These are phyloP conservation scores for Puccinia triticina DNA, from an alignment of 1,284 basidiomycete genomes.

Conservation along the genomic window DNA sequence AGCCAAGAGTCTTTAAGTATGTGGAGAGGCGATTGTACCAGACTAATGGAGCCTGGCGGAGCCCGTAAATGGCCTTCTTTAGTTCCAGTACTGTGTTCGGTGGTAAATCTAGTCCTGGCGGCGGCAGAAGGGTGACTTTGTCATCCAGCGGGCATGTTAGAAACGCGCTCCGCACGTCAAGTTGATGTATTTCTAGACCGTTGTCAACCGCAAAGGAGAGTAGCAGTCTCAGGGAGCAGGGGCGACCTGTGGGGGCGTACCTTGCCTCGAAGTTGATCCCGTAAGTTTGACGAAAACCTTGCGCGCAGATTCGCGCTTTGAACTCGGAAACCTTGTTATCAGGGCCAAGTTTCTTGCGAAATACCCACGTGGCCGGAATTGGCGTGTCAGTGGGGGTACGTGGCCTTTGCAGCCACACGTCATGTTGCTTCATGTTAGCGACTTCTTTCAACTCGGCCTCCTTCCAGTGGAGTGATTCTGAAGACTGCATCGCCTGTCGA, in stretches of 20 bases:
- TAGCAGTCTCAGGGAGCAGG: background rate
- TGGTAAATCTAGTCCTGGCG: background rate
- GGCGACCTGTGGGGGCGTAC: no score
- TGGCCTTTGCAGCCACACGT: background rate
- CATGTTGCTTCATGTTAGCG: background rate
- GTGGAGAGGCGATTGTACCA: background rate
- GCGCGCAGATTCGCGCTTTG: no score
- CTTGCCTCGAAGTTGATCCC: no score
- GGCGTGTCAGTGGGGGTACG: background rate
- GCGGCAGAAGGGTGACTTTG: background rate
- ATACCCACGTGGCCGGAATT: background rate
- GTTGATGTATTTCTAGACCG: background rate
- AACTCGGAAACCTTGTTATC: background rate
- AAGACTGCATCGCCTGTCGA: background rate
- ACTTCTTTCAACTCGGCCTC: no score
- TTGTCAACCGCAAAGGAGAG: background rate
- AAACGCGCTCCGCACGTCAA: background rate
- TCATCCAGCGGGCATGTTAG: no score
- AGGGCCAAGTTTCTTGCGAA: background rate
- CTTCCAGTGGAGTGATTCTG: background rate
- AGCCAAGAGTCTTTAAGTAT: background rate
- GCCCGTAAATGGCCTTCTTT: conserved; percentile 16
- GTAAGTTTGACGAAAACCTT: no score
- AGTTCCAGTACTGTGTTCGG: background rate
- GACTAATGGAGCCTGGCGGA: no score